Evolutionary conservation across 495 filamentous ascomycete species (phyloP).

Genomic region (Xylaria castorea): DNA sequence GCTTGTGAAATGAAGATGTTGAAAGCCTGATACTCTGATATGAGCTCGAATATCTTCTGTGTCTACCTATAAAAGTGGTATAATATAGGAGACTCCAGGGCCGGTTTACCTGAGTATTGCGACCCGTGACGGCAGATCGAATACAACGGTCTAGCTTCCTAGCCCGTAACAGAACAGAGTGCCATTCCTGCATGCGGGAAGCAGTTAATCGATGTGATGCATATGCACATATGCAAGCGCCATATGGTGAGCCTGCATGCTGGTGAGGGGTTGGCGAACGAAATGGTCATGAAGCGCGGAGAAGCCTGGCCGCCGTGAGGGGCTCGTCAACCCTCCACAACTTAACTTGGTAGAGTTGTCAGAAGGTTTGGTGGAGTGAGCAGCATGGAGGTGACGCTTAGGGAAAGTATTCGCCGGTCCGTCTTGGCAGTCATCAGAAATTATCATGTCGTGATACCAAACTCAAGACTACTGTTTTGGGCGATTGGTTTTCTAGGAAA

Average conservation of each 20-base stretch:
- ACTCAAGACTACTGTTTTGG: conserved; percentile 6
- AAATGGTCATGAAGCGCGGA: conserved; percentile 17
- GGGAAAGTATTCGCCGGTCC: conserved; percentile 17
- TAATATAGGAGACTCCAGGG: conserved; percentile 28
- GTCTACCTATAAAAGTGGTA: conserved; percentile 33
- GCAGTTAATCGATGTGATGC: conserved; percentile 23
- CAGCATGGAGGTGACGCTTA: conserved; percentile 16
- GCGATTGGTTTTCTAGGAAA: background rate
- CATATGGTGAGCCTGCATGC: conserved; percentile 29
- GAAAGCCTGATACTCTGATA: background rate
- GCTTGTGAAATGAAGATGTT: background rate
- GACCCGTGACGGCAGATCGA: conserved; percentile 23
- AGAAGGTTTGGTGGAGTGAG: conserved; percentile 1
- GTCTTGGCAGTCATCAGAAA: conserved; percentile 24
- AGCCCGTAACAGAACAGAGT: conserved; percentile 9
- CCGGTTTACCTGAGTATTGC: conserved; percentile 32
- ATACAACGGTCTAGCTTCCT: conserved; percentile 13
- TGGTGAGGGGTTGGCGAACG: conserved; percentile 24
- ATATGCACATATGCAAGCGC: conserved; percentile 27
- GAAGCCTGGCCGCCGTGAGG: conserved; percentile 29
- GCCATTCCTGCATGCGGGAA: conserved; percentile 24
- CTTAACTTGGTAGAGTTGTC: conserved; percentile 7
- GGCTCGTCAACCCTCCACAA: conserved; percentile 12
- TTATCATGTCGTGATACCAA: conserved; percentile 21
- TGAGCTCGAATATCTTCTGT: background rate